A percentile compares a stretch with the other conserved stretches of the same genome.
phyloP scores from a whole-genome alignment of 345 rosid species.

The Camelina laxa region DNA sequence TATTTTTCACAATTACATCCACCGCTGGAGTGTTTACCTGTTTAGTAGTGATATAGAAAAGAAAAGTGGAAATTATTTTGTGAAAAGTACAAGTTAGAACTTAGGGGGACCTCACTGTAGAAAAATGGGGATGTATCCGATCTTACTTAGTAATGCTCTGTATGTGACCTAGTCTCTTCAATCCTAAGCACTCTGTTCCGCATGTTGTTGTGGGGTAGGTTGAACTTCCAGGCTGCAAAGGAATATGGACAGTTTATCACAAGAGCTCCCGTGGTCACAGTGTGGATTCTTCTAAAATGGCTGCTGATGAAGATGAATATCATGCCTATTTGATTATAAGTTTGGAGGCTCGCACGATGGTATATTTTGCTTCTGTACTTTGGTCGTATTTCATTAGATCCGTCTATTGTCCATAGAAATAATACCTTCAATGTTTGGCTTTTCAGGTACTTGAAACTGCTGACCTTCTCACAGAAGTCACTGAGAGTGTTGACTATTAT shows the following conservation, averaged over 20 bases:
- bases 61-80: slow-evolving; percentile 18
- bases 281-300: slow-evolving; percentile 71
- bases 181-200: slow-evolving; percentile 30
- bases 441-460: slow-evolving; percentile 93
- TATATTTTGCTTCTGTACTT: slow-evolving; percentile 44
- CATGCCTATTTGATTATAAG: slow-evolving; percentile 99
- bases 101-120: background rate
- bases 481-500: slow-evolving; percentile 97
- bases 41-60: slow-evolving; percentile 27
- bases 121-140: slow-evolving; percentile 14
- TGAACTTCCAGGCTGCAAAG: slow-evolving; percentile 94
- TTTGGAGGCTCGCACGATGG: slow-evolving; percentile 95
- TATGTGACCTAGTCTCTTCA: slow-evolving; percentile 22
- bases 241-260: slow-evolving; percentile 99
- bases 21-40: slow-evolving; percentile 6
- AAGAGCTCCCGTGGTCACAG: slow-evolving; percentile 76
- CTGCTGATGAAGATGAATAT: slow-evolving; percentile 79
- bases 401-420: slow-evolving; percentile 15
- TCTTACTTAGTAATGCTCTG: slow-evolving; percentile 17
- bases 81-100: background rate
- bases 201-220: slow-evolving; percentile 58
- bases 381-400: slow-evolving; percentile 18
- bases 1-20: slow-evolving; percentile 22
- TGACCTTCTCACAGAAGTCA: slow-evolving; percentile 95
- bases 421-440: slow-evolving; percentile 25